A percentile compares a stretch with the other conserved stretches of the same genome.
phyloP scores from a whole-genome alignment of 495 filamentous ascomycete genomes.

The Hypoxylon lienhwacheense region DNA sequence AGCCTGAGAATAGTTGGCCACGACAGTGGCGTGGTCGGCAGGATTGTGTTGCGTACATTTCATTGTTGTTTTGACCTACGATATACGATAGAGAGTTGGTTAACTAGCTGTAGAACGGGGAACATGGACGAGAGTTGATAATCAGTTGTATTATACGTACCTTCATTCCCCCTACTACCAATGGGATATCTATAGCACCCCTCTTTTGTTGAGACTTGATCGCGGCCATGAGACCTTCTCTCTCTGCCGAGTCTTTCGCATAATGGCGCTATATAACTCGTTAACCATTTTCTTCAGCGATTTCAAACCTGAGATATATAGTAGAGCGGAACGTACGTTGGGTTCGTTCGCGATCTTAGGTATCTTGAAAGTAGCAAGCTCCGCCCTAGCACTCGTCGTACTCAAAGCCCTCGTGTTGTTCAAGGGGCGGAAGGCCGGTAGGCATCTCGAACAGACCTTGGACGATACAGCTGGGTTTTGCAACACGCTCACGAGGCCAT shows the following conservation, averaged over 20 bases:
- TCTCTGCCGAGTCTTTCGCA: slow-evolving; percentile 74
- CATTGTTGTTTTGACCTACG: slow-evolving; percentile 55
- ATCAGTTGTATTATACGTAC: slow-evolving; percentile 44
- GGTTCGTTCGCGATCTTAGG: slow-evolving; percentile 89
- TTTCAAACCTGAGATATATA: background rate
- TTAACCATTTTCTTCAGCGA: slow-evolving; percentile 24
- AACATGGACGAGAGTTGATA: background rate
- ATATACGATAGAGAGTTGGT: background rate
- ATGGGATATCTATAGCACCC: slow-evolving; percentile 68
- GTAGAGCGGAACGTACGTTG: slow-evolving; percentile 67
- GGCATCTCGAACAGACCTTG: slow-evolving; percentile 27
- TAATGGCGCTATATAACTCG: slow-evolving; percentile 72
- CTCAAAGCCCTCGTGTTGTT: slow-evolving; percentile 23
- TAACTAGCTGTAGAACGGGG: no score
- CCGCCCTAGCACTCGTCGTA: slow-evolving; percentile 29
- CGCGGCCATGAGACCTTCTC: slow-evolving; percentile 70
- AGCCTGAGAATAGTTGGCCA: slow-evolving; percentile 81
- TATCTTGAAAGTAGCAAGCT: slow-evolving; percentile 78
- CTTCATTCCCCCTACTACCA: slow-evolving; percentile 78
- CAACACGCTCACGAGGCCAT: slow-evolving; percentile 33
- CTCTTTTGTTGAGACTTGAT: slow-evolving; percentile 62
- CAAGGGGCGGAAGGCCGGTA: slow-evolving; percentile 17
- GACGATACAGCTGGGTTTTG: slow-evolving; percentile 19
- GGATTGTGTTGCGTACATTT: slow-evolving; percentile 70
- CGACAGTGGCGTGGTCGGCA: slow-evolving; percentile 65